Evolutionary conservation across 2,329 filamentous ascomycete species (phyloP).

Genomic region (Talaromyces piceae): DNA sequence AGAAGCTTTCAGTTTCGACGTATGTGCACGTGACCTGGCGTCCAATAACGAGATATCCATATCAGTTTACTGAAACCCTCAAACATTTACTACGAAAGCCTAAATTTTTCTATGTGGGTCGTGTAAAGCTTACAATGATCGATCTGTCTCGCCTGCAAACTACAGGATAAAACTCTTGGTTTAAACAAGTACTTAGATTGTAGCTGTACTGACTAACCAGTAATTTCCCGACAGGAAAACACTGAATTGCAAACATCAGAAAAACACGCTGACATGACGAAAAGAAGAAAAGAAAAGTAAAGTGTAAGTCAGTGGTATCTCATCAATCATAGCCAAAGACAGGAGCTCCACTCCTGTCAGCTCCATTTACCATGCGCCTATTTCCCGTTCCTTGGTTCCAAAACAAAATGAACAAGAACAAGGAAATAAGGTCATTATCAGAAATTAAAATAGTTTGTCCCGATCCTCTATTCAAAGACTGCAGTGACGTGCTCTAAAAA

Average conservation of each 20-base stretch:
- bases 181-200: too few relatives aligned
- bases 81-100: too few relatives aligned
- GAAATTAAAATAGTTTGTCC: neutral
- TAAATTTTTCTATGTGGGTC: too few relatives aligned
- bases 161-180: too few relatives aligned
- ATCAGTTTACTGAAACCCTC: too few relatives aligned
- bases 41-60: too few relatives aligned
- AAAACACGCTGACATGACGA: neutral
- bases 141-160: too few relatives aligned
- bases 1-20: constrained; percentile 1
- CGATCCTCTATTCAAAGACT: constrained; percentile 24
- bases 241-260: neutral
- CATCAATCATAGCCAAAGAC: constrained; percentile 1
- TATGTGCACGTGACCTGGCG: constrained; percentile 1
- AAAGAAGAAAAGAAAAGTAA: neutral
- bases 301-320: constrained; percentile 8
- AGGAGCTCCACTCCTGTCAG: neutral
- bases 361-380: neutral
- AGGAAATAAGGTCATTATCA: neutral
- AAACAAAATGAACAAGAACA: neutral
- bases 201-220: too few relatives aligned
- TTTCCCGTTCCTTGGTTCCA: neutral
- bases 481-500: constrained; percentile 69
- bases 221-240: too few relatives aligned
- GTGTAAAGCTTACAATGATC: too few relatives aligned